Percentiles rank a stretch among this genome's conserved stretches.
These are phyloP conservation scores for Monosporozyma aquatica DNA, from an alignment of 805 yeast species.

Conservation along the genomic window DNA sequence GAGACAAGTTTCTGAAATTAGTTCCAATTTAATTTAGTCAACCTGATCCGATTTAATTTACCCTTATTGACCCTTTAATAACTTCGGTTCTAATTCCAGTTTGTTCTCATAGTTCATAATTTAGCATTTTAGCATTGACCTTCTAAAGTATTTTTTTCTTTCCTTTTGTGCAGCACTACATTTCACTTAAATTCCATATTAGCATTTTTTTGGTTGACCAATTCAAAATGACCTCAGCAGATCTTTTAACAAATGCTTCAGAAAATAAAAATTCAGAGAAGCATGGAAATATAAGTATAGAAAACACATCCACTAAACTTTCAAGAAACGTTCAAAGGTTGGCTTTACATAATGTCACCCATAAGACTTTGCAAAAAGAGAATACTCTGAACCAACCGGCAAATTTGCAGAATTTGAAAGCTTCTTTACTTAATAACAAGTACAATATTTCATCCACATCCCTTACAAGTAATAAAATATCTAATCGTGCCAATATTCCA, in stretches of 20 bases:
- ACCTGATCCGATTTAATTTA: not conserved
- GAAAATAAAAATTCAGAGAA: not conserved
- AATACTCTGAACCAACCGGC: conserved; percentile 12
- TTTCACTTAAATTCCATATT: too few species aligned
- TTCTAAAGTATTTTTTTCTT: not conserved
- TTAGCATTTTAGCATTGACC: not conserved
- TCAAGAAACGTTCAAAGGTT: conserved; percentile 24
- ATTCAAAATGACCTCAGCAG: conserved; percentile 1
- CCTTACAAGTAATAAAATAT: conserved; percentile 1
- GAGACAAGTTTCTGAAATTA: not conserved
- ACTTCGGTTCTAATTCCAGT: not conserved
- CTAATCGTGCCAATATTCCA: conserved; percentile 1
- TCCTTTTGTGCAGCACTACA: too few species aligned
- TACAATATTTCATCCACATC: too few species aligned
- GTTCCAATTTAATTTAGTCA: not conserved
- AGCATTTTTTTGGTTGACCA: too few species aligned
- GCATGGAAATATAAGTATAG: not conserved
- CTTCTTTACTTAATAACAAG: conserved; percentile 11
- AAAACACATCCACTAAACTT: conserved; percentile 10
- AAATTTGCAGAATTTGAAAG: conserved; percentile 14
- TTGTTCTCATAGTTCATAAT: not conserved
- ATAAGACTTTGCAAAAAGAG: conserved; percentile 24
- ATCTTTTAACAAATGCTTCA: not conserved
- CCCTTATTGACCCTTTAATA: too few species aligned
- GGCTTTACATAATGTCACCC: conserved; percentile 31